Evolutionary conservation across 2,329 filamentous ascomycete genomes (phyloP), one percentile per base, ranked within the genome.

Genomic region (Gremmenia infestans): DNA sequence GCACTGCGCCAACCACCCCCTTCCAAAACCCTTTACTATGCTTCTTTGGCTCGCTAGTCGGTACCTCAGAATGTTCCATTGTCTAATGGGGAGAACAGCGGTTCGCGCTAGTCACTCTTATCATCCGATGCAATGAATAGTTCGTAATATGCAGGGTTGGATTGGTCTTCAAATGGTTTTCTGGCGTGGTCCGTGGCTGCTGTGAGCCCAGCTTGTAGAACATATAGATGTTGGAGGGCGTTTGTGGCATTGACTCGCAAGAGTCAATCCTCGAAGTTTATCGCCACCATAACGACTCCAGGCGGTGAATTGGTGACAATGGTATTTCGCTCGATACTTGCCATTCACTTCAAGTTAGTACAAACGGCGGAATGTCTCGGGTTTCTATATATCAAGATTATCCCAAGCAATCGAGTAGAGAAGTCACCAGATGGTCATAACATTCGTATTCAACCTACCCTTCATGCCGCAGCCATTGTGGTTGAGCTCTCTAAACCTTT

Each of bases 401-500:
- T 45, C 19, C 42, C 42, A 42, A 42, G 39, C 8, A 19, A 42
- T 15, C 39, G 39, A n/a, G 15, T 15, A n/a, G 39, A 15, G 39
- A 42, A 32, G 28, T 32, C 19, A 19, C 42, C 42, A 45, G n/a
- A 19, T 17, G 22, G 8, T 45, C 42, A 50, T 23, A 50, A 12
- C 22, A 50, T 50, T 50, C 50, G 39, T 43, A 43, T 52, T 52
- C 4, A 8, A 17, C 25, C 19, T 4, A 12, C 25, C n/a, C 11
- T 47, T 37, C 51, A 55, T 55, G 15, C 25, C 9, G 48, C 8
- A 35, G 42, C 40, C 39, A 39, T 45, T 19, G 40, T 22, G 7
- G 22, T 55, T 19, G 53, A 53, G 32, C 15, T 19, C 53, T 57
- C 54, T 46, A 56, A 42, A 28, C 52, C 48, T 35, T 50, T 52